phyloP scores from a whole-genome alignment of 2,329 filamentous ascomycete species.

The Clarireedia homoeocarpa region DNA sequence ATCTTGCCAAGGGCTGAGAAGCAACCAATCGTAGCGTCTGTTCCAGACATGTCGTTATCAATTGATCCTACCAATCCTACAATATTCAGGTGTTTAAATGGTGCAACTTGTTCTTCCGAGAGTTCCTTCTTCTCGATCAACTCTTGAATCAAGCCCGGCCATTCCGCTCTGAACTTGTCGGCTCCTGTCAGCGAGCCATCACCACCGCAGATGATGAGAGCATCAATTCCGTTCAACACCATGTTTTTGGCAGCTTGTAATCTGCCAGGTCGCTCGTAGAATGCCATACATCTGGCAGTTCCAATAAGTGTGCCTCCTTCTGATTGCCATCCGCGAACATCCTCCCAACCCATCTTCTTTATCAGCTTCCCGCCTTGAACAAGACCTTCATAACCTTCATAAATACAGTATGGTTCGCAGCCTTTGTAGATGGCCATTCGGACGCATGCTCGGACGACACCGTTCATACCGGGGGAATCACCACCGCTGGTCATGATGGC shows the following conservation, averaged over 20 bases:
- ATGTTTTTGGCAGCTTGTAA: constrained; percentile 88
- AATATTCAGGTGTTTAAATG: constrained; percentile 86
- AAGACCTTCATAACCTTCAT: constrained; percentile 93
- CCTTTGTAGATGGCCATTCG: constrained; percentile 82
- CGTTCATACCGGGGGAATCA: constrained; percentile 71
- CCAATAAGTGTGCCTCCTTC: constrained; percentile 95
- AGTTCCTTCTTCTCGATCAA: constrained; percentile 69
- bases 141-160: constrained; percentile 81
- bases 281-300: constrained; percentile 85
- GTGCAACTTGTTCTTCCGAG: constrained; percentile 59
- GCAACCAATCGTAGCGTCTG: constrained; percentile 94
- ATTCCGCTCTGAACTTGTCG: constrained; percentile 86
- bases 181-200: constrained; percentile 94
- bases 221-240: constrained; percentile 86
- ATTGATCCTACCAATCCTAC: constrained; percentile 95
- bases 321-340: constrained; percentile 88
- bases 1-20: constrained; percentile 91
- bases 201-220: constrained; percentile 92
- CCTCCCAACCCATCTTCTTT: constrained; percentile 80
- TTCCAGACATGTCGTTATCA: constrained; percentile 96
- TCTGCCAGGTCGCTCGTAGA: constrained; percentile 81
- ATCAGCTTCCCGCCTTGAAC: constrained; percentile 87
- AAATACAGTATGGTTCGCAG: constrained; percentile 73
- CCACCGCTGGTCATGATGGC: constrained; percentile 68
- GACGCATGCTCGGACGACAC: constrained; percentile 67